Conservation (phyloP, 495 filamentous ascomycete species). For the Xylaria longipes region DNA sequence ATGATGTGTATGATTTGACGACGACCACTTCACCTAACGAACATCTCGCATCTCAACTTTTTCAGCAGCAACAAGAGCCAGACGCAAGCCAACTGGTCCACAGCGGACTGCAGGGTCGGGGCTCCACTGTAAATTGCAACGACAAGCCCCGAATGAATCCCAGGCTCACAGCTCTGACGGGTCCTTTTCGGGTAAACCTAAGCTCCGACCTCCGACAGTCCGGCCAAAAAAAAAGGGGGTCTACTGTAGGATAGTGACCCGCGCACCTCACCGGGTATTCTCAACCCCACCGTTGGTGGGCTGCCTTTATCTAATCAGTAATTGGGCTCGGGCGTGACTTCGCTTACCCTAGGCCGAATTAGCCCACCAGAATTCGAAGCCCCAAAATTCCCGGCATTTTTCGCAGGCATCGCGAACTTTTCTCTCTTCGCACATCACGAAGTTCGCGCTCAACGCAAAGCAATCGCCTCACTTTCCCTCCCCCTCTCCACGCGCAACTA, state of each 20-base stretch:
- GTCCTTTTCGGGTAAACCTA: background rate
- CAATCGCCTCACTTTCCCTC: constrained; percentile 59
- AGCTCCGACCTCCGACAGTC: background rate
- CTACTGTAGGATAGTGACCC: background rate
- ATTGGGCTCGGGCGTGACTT: constrained; percentile 11
- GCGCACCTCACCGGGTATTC: background rate
- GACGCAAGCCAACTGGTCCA: constrained; percentile 15
- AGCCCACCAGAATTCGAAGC: constrained; percentile 32
- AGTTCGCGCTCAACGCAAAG: constrained; percentile 45
- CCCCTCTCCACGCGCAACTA: constrained; percentile 53
- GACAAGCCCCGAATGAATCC: background rate
- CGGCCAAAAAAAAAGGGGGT: background rate
- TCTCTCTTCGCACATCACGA: constrained; percentile 28
- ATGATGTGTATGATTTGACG: constrained; percentile 53
- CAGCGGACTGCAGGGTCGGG: background rate
- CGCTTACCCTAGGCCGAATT: constrained; percentile 27
- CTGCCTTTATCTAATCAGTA: constrained; percentile 7
- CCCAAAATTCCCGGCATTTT: constrained; percentile 38
- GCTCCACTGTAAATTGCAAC: background rate
- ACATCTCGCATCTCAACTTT: constrained; percentile 21
- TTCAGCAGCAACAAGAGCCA: constrained; percentile 15
- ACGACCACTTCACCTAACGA: background rate
- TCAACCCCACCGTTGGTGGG: background rate
- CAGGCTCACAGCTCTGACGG: too few species aligned
- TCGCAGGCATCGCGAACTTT: constrained; percentile 35